These are phyloP conservation scores for Graphiopsis chlorocephala DNA, from an alignment of 2,329 filamentous ascomycete species.

Conservation along the genomic window DNA sequence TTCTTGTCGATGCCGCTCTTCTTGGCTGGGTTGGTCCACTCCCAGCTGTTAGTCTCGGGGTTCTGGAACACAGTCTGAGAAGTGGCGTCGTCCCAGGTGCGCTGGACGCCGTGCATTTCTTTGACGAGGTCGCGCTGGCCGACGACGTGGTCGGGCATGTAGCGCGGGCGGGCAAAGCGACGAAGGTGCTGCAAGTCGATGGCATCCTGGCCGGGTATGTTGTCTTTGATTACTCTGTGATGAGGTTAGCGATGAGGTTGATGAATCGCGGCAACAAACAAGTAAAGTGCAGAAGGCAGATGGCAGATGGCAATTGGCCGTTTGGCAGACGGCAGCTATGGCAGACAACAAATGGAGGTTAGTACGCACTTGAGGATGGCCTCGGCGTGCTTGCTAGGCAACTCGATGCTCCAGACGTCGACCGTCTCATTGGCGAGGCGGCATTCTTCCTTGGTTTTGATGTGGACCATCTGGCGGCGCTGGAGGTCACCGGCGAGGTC, in stretches of 20 bases:
- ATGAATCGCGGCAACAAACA: no score
- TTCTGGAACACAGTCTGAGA: conserved; percentile 31
- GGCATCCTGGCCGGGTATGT: conserved; percentile 42
- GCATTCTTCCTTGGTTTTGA: conserved; percentile 51
- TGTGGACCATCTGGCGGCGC: conserved; percentile 36
- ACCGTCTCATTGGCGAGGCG: conserved; percentile 50
- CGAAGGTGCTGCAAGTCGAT: conserved; percentile 60
- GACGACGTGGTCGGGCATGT: conserved; percentile 34
- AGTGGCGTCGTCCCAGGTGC: conserved; percentile 31
- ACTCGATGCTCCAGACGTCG: conserved; percentile 67
- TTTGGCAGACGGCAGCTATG: conserved; percentile 1
- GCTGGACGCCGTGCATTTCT: conserved; percentile 33
- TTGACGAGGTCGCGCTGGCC: conserved; percentile 33
- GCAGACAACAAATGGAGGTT: background rate
- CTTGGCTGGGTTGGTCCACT: conserved; percentile 59
- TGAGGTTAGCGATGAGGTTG: no score
- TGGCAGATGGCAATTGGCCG: background rate
- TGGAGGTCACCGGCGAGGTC: conserved; percentile 8
- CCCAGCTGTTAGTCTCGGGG: conserved; percentile 41
- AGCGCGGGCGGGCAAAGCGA: conserved; percentile 64
- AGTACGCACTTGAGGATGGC: conserved; percentile 65
- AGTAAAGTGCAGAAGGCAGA: background rate
- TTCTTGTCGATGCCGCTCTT: conserved; percentile 48
- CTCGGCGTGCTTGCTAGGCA: conserved; percentile 70
- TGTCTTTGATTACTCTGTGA: conserved; percentile 46